These are phyloP conservation scores for Eucalyptus paniculata DNA, from an alignment of 345 rosid genomes.

Conservation along the genomic window DNA sequence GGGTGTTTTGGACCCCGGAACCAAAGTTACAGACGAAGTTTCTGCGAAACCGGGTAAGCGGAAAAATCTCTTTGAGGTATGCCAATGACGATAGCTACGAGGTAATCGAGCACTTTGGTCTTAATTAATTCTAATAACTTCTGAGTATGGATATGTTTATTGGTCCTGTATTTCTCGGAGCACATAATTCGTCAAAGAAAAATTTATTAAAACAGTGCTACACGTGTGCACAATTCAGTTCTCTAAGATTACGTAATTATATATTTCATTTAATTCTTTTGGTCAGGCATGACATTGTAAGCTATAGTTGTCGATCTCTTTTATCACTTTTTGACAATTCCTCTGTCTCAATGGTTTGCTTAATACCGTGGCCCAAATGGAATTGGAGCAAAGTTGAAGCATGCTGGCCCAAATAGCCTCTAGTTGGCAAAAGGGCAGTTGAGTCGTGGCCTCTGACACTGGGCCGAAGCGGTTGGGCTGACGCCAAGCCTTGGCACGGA, in stretches of 20 bases:
- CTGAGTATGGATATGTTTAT: not conserved
- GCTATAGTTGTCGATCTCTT: not conserved
- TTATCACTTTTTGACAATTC: not conserved
- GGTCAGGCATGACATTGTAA: not conserved
- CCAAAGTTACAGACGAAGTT: not conserved
- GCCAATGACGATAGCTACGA: not conserved
- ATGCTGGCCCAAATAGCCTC: not conserved
- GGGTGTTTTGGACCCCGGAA: not conserved
- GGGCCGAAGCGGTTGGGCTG: not conserved
- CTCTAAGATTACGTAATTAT: not conserved
- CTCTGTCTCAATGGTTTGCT: not conserved
- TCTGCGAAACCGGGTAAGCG: not conserved
- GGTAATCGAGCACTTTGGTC: not conserved
- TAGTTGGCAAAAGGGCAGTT: not conserved
- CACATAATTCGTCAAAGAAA: accelerated
- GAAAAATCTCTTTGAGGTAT: not conserved
- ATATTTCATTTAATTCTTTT: not conserved
- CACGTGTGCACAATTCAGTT: not conserved
- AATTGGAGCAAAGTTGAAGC: not conserved
- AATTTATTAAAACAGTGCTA: not conserved
- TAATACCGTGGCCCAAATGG: not conserved
- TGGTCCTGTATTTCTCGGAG: accelerated
- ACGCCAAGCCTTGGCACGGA: not conserved
- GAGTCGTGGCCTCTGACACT: not conserved
- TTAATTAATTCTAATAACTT: not conserved